Base-by-base conservation (phyloP, 495 filamentous ascomycete species). In the Tuber aestivum region DNA sequence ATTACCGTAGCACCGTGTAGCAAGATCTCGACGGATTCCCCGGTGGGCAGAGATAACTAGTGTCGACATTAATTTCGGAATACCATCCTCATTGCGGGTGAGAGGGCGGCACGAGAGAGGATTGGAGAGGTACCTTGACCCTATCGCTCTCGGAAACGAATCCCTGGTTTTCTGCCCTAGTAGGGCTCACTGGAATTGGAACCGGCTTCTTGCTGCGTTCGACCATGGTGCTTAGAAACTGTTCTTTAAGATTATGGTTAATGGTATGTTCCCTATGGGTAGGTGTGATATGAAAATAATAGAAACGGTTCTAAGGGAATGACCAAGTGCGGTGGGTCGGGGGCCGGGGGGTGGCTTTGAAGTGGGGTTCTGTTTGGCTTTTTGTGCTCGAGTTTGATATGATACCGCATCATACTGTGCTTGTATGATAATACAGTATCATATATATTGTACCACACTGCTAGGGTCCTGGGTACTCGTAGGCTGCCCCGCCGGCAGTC, bases 1-100 rank as follows among this genome's bases (percentile, higher is more conserved):
- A 91, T 91, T 75, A 98, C 91, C 16, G 96, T 98, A 0, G 96
- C 96, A 74, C 96, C 96, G 82, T 93, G 92, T 18, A 97, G 89
- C 71, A 98, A 87, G 70, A 99, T 87, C 71, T 92, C 89, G 78
- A 97, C 89, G 70, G 89, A 92, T 84, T 98, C 94, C 77, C 96
- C 95, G 92, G 76, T 98, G 86, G 71, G 87, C 88, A 74, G 93
- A 92, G 41, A 83, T 68, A 82, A 70, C 81, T 78, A 69, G 32
- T 79, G 40, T 38, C 23, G 89, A 41, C 86, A 84, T 74, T 87
- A 86, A 83, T 91, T 90, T 82, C 91, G 88, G 73, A 88, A 83
- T 14, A 88, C 87, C 84, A 93, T 88, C 83, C 88, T 89, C 79
- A 96, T 89, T 77, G 89, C 16, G 92, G 88, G 79, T 88, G 88